Evolutionary conservation across 495 filamentous ascomycete genomes (phyloP).

Genomic region (Daldinia childiae): DNA sequence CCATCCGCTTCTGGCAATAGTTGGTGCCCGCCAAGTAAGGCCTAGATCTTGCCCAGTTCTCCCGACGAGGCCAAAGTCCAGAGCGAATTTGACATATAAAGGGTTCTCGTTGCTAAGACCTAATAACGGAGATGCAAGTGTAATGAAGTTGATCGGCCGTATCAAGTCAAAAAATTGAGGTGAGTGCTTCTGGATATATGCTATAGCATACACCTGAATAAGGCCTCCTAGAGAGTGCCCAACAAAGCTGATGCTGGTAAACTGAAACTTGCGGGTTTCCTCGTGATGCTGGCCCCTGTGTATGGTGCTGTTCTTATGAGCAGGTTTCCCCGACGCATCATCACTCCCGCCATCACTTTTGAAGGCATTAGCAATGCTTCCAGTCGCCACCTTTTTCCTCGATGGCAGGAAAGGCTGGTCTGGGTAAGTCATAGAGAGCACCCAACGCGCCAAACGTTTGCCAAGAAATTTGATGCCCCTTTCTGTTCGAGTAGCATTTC

Average conservation of each 20-base stretch:
- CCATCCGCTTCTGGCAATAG: slow-evolving; percentile 84
- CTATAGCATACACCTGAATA: slow-evolving; percentile 93
- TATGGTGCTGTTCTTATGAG: slow-evolving; percentile 66
- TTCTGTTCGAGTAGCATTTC: slow-evolving; percentile 90
- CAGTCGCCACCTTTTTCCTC: slow-evolving; percentile 61
- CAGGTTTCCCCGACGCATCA: slow-evolving; percentile 47
- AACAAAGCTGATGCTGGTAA: slow-evolving; percentile 96
- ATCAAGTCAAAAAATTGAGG: slow-evolving; percentile 90
- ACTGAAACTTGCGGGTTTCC: slow-evolving; percentile 75
- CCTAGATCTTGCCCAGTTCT: slow-evolving; percentile 95
- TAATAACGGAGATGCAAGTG: slow-evolving; percentile 88
- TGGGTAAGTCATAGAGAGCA: slow-evolving; percentile 89
- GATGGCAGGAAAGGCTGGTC: slow-evolving; percentile 84
- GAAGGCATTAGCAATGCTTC: slow-evolving; percentile 52
- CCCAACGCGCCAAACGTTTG: slow-evolving; percentile 90
- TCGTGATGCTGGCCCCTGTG: slow-evolving; percentile 46
- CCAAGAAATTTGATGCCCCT: slow-evolving; percentile 96
- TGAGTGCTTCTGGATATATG: slow-evolving; percentile 96
- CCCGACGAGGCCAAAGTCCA: slow-evolving; percentile 95
- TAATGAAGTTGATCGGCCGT: slow-evolving; percentile 90
- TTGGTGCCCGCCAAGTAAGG: slow-evolving; percentile 91
- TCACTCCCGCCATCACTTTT: slow-evolving; percentile 43
- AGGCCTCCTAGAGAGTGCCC: slow-evolving; percentile 93
- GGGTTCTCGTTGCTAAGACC: slow-evolving; percentile 98
- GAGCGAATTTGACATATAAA: slow-evolving; percentile 93